Evolutionary conservation across 495 filamentous ascomycete genomes (phyloP).

Genomic region (Penicillium samsonianum): DNA sequence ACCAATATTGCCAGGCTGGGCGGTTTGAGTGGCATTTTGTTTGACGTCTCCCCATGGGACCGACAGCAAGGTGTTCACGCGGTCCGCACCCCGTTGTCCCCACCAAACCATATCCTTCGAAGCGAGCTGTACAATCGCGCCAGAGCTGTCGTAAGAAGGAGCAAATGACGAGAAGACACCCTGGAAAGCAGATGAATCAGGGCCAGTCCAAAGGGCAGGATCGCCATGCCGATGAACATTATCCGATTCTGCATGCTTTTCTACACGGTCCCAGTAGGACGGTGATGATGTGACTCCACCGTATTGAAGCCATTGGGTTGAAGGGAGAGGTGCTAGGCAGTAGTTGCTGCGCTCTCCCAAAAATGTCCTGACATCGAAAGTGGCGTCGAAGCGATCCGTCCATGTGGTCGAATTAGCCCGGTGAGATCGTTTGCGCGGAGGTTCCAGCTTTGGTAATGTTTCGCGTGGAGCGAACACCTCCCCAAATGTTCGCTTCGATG

Average conservation of each 20-base stretch:
- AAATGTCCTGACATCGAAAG: slow-evolving; percentile 38
- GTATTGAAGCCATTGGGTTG: slow-evolving; percentile 48
- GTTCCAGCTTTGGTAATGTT: slow-evolving; percentile 64
- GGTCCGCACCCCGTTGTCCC: slow-evolving; percentile 68
- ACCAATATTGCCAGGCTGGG: slow-evolving; percentile 47
- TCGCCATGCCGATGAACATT: slow-evolving; percentile 28
- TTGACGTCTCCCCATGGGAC: slow-evolving; percentile 43
- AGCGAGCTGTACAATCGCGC: slow-evolving; percentile 69
- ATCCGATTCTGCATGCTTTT: slow-evolving; percentile 32
- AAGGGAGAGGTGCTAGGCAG: slow-evolving; percentile 41
- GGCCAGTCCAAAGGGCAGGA: slow-evolving; percentile 36
- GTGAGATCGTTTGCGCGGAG: slow-evolving; percentile 51
- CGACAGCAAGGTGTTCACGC: slow-evolving; percentile 54
- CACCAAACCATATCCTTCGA: slow-evolving; percentile 83
- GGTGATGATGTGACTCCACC: slow-evolving; percentile 46
- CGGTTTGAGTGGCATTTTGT: slow-evolving; percentile 27
- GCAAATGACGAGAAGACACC: slow-evolving; percentile 88
- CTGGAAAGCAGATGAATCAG: slow-evolving; percentile 63
- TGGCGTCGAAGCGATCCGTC: slow-evolving; percentile 47
- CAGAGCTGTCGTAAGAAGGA: slow-evolving; percentile 77
- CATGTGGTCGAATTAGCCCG: slow-evolving; percentile 34
- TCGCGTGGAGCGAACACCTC: slow-evolving; percentile 77
- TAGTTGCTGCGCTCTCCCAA: slow-evolving; percentile 45
- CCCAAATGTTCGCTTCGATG: slow-evolving; percentile 66
- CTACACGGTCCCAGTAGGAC: slow-evolving; percentile 43